These are phyloP conservation scores for Microcyclosporella mali DNA, from an alignment of 2,329 filamentous ascomycete species.

Conservation along the genomic window DNA sequence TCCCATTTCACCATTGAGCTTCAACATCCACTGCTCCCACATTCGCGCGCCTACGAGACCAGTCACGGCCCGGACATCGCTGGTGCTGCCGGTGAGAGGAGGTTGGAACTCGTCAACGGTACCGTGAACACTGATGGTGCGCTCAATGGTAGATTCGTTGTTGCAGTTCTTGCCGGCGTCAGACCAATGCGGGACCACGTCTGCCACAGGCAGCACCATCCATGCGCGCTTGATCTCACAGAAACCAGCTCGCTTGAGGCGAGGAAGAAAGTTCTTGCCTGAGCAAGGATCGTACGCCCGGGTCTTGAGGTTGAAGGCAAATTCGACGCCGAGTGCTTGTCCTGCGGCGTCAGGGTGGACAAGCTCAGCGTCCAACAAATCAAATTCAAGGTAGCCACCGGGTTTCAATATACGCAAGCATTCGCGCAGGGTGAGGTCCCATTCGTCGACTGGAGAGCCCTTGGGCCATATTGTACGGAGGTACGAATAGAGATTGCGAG, in stretches of 20 bases:
- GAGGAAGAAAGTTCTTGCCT: constrained; percentile 71
- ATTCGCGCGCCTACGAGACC: constrained; percentile 80
- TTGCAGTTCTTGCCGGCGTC: constrained; percentile 24
- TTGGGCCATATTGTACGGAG: constrained; percentile 63
- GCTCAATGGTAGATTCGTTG: constrained; percentile 23
- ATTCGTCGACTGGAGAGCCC: constrained; percentile 60
- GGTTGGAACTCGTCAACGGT: constrained; percentile 26
- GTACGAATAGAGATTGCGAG: constrained; percentile 76
- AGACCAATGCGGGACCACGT: constrained; percentile 38
- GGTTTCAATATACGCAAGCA: constrained; percentile 89
- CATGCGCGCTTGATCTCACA: constrained; percentile 75
- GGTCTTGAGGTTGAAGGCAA: constrained; percentile 81
- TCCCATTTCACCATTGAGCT: constrained; percentile 79
- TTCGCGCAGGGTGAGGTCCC: constrained; percentile 76
- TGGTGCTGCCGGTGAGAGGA: constrained; percentile 31
- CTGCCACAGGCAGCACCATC: constrained; percentile 75
- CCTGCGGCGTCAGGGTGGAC: constrained; percentile 74
- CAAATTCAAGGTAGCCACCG: constrained; percentile 87
- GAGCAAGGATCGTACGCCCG: constrained; percentile 83
- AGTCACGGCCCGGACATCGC: constrained; percentile 49
- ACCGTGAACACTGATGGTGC: constrained; percentile 31
- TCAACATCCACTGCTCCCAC: constrained; percentile 95
- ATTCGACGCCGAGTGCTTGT: constrained; percentile 81
- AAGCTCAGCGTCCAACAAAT: constrained; percentile 81
- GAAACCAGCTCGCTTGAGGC: constrained; percentile 71